phyloP scores from a whole-genome alignment of 805 yeast genomes.

The Candida piceae region DNA sequence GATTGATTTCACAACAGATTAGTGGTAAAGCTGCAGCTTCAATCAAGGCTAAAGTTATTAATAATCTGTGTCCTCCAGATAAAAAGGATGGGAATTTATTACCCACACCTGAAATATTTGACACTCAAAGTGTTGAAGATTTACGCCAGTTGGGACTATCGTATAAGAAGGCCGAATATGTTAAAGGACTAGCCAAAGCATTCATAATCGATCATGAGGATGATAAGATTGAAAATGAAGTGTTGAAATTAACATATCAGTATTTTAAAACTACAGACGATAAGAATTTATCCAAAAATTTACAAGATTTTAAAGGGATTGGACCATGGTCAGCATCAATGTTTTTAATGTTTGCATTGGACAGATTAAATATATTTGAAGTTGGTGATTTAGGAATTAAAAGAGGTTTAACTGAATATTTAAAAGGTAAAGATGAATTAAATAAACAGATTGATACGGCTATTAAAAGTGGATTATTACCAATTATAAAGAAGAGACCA shows the following conservation, averaged over 20 bases:
- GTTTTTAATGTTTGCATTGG: conserved; percentile 71
- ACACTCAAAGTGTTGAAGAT: conserved; percentile 36
- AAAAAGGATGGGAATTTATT: conserved; percentile 20
- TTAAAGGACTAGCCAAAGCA: conserved; percentile 47
- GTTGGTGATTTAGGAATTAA: conserved; percentile 80
- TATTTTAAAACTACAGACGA: conserved; percentile 17
- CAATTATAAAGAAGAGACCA: conserved; percentile 25
- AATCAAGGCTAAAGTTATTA: conserved; percentile 39
- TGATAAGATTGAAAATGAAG: conserved; percentile 6
- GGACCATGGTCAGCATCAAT: conserved; percentile 88
- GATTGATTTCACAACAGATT: conserved; percentile 68
- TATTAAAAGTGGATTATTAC: conserved; percentile 27
- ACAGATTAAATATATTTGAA: conserved; percentile 66
- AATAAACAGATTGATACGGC: conserved; percentile 39
- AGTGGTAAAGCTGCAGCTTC: conserved; percentile 77
- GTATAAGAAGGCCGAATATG: conserved; percentile 58
- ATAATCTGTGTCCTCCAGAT: conserved; percentile 2
- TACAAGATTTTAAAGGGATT: conserved; percentile 52
- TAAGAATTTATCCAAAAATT: conserved; percentile 8
- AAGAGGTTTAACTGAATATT: conserved; percentile 67
- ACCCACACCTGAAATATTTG: conserved; percentile 51
- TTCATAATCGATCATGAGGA: conserved; percentile 32
- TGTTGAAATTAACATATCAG: conserved; percentile 7
- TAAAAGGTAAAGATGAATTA: conserved; percentile 48
- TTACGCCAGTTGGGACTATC: conserved; percentile 68